A percentile compares a stretch with the other conserved stretches of the same genome.
Conservation (phyloP, 2,329 filamentous ascomycete species). For the Phoma sp. region DNA sequence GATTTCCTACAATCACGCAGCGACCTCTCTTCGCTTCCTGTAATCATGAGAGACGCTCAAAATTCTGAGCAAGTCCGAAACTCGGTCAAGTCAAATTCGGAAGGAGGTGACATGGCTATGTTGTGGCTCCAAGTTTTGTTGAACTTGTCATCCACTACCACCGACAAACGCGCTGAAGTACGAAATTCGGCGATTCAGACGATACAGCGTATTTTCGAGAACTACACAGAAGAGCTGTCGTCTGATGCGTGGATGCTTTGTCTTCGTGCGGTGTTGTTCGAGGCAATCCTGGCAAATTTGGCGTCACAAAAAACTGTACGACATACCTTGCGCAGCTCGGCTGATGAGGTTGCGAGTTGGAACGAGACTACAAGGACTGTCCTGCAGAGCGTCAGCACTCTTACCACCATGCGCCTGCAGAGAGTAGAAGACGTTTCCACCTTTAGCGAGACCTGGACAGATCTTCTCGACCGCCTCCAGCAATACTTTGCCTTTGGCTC, state of each 20-base stretch:
- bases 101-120: slow-evolving; percentile 69
- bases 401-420: slow-evolving; percentile 78
- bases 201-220: slow-evolving; percentile 87
- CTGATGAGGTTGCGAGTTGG: slow-evolving; percentile 39
- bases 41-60: slow-evolving; percentile 20
- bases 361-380: slow-evolving; percentile 50
- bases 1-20: slow-evolving; percentile 73
- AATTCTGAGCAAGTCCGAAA: slow-evolving; percentile 60
- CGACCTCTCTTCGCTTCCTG: slow-evolving; percentile 46
- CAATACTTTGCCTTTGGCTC: slow-evolving; percentile 51
- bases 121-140: slow-evolving; percentile 80
- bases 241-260: slow-evolving; percentile 84
- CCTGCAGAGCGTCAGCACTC: slow-evolving; percentile 49
- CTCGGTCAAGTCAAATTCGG: slow-evolving; percentile 65
- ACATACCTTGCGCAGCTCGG: slow-evolving; percentile 14
- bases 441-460: slow-evolving; percentile 77
- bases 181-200: slow-evolving; percentile 91
- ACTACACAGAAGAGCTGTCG: slow-evolving; percentile 80
- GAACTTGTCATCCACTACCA: slow-evolving; percentile 72
- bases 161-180: slow-evolving; percentile 74
- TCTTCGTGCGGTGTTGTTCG: slow-evolving; percentile 79
- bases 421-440: slow-evolving; percentile 69
- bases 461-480: slow-evolving; percentile 73
- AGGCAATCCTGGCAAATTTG: slow-evolving; percentile 70
- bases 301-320: slow-evolving; percentile 32